These are phyloP conservation scores for Cucurbita maxima DNA, from an alignment of 306 rosid species.

Conservation along the genomic window DNA sequence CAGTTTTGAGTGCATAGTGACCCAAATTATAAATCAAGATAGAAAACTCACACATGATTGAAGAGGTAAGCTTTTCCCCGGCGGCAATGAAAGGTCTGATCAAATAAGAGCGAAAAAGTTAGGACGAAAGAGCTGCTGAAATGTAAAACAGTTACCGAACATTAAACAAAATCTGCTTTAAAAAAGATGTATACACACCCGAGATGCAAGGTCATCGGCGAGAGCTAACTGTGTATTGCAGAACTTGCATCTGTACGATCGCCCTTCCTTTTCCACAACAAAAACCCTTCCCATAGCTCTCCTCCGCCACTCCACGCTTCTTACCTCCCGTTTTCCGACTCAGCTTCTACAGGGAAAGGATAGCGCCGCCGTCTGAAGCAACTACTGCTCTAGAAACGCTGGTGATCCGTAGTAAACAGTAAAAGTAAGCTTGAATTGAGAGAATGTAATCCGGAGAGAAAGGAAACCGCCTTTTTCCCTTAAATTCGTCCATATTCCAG, in stretches of 20 bases:
- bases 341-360: neutral
- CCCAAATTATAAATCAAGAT: neutral
- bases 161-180: neutral
- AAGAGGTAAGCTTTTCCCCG: constrained; percentile 79
- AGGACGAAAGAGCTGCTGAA: neutral
- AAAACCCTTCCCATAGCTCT: constrained; percentile 57
- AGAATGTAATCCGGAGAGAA: neutral
- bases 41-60: constrained; percentile 52
- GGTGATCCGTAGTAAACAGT: neutral
- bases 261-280: constrained; percentile 73
- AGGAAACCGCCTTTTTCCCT: neutral
- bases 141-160: neutral
- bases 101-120: constrained; percentile 1
- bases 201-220: constrained; percentile 57
- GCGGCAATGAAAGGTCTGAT: constrained; percentile 55
- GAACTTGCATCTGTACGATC: constrained; percentile 81
- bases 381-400: neutral
- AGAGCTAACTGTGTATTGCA: constrained; percentile 79
- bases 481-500: neutral
- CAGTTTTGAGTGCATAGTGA: neutral
- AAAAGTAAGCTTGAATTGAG: neutral
- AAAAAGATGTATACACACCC: constrained; percentile 47
- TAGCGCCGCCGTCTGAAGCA: neutral
- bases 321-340: neutral
- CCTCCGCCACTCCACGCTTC: neutral